Evolutionary conservation across 2,329 filamentous ascomycete genomes (phyloP).

Genomic region (Mariannaea sp.): DNA sequence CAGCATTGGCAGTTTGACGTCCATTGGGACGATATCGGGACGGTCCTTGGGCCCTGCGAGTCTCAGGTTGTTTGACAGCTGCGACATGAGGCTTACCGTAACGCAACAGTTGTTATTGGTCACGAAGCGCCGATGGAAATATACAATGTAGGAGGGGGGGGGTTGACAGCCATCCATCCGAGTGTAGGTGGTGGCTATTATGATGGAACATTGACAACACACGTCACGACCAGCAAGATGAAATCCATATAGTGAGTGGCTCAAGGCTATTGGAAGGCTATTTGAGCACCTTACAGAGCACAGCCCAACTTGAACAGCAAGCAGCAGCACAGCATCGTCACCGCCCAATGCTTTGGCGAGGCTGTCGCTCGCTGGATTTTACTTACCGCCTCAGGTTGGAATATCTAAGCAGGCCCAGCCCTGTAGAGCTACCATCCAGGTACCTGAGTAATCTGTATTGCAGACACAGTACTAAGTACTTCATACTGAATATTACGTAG

Average conservation of each 20-base stretch:
- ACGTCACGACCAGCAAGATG: not conserved
- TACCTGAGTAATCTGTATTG: not conserved
- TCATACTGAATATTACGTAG: too few species aligned
- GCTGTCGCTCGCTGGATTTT: not conserved
- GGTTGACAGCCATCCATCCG: too few species aligned
- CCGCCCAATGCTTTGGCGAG: constrained; percentile 15
- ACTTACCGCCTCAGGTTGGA: constrained; percentile 1
- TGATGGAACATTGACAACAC: not conserved
- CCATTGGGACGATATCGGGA: too few species aligned
- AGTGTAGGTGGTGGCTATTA: not conserved
- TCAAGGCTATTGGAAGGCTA: too few species aligned
- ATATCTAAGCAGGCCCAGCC: too few species aligned
- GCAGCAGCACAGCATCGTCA: not conserved
- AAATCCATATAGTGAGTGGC: not conserved
- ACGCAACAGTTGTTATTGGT: constrained; percentile 7
- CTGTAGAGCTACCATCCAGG: too few species aligned
- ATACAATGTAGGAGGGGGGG: too few species aligned
- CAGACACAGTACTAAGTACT: constrained; percentile 1
- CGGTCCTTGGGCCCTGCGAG: not conserved
- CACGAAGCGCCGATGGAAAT: constrained; percentile 1
- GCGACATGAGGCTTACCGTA: not conserved
- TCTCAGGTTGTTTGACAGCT: not conserved
- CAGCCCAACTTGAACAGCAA: not conserved
- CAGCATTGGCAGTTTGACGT: not conserved
- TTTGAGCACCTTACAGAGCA: too few species aligned